Conservation (phyloP, 2,329 filamentous ascomycete genomes). For the Alternaria triticimaculans region DNA sequence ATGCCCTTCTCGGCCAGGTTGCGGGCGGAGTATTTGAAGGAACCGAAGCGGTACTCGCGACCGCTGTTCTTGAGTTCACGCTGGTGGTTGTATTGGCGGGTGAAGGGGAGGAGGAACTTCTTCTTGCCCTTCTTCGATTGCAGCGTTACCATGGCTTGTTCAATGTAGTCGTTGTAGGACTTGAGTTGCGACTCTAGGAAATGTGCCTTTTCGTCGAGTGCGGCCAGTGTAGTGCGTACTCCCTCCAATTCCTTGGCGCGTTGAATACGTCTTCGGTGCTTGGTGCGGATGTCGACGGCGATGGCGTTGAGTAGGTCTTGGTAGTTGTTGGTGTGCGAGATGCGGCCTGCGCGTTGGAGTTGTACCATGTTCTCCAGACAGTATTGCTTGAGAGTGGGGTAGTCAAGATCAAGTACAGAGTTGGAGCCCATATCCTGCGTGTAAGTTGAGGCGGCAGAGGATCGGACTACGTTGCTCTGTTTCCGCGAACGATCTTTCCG, state of each 20-base stretch:
- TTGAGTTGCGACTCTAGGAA: slow-evolving; percentile 96
- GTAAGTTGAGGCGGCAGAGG: slow-evolving; percentile 88
- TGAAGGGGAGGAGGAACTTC: slow-evolving; percentile 92
- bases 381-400: slow-evolving; percentile 89
- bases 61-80: slow-evolving; percentile 91
- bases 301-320: slow-evolving; percentile 98
- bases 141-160: slow-evolving; percentile 95
- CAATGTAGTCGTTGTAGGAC: slow-evolving; percentile 98
- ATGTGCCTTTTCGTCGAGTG: slow-evolving; percentile 83
- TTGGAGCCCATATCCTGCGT: slow-evolving; percentile 56
- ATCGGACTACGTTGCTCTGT: slow-evolving; percentile 60
- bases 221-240: slow-evolving; percentile 74
- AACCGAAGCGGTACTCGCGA: slow-evolving; percentile 95
- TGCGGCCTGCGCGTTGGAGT: slow-evolving; percentile 84
- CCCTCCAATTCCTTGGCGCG: slow-evolving; percentile 89
- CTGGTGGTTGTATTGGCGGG: slow-evolving; percentile 98
- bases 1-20: slow-evolving; percentile 92
- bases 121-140: slow-evolving; percentile 98
- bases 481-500: slow-evolving; percentile 59
- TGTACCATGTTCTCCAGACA: slow-evolving; percentile 93
- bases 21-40: slow-evolving; percentile 94
- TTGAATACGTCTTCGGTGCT: slow-evolving; percentile 91
- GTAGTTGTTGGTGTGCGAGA: slow-evolving; percentile 87
- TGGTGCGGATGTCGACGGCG: slow-evolving; percentile 93
- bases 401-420: slow-evolving; percentile 83